A percentile compares a stretch with the other conserved stretches of the same genome.
Evolutionary conservation across 176 grass and related monocot genomes (phyloP).

Genomic region (Phoenix dactylifera): DNA sequence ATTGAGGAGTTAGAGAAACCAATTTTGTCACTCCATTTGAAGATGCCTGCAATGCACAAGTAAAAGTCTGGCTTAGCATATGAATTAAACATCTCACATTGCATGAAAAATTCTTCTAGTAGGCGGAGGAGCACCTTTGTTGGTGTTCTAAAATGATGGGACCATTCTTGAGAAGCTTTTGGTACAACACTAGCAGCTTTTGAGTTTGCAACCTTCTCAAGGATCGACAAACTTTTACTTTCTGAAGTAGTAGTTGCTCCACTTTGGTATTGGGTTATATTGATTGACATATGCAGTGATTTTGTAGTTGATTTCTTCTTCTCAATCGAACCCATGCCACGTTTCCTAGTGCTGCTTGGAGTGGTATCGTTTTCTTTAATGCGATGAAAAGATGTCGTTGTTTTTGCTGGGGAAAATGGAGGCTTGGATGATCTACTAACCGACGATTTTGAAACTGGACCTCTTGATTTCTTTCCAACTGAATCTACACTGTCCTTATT

Average conservation of each 20-base stretch:
- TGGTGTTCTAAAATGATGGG: conserved; percentile 20
- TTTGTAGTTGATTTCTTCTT: conserved; percentile 21
- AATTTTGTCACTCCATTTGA: conserved; percentile 1
- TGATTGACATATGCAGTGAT: conserved; percentile 22
- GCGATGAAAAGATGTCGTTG: conserved; percentile 5
- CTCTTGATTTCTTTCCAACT: conserved; percentile 27
- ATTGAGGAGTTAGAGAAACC: neutral
- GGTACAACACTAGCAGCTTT: conserved; percentile 32
- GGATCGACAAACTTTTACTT: conserved; percentile 5
- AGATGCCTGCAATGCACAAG: neutral
- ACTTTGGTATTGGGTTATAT: neutral
- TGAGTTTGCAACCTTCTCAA: conserved; percentile 21
- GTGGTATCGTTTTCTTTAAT: conserved; percentile 55
- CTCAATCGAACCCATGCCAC: neutral
- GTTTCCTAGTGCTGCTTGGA: conserved; percentile 8
- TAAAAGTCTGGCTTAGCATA: neutral
- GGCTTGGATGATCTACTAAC: conserved; percentile 25
- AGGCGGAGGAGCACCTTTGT: conserved; percentile 25
- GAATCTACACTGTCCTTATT: conserved; percentile 27
- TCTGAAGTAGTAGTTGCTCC: conserved; percentile 18
- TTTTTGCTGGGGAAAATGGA: conserved; percentile 5
- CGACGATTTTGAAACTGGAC: conserved; percentile 17
- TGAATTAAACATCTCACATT: neutral
- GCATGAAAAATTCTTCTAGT: neutral
- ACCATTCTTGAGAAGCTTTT: neutral